Evolutionary conservation across 495 filamentous ascomycete genomes (phyloP).

Genomic region (Lophiostoma macrostomum): DNA sequence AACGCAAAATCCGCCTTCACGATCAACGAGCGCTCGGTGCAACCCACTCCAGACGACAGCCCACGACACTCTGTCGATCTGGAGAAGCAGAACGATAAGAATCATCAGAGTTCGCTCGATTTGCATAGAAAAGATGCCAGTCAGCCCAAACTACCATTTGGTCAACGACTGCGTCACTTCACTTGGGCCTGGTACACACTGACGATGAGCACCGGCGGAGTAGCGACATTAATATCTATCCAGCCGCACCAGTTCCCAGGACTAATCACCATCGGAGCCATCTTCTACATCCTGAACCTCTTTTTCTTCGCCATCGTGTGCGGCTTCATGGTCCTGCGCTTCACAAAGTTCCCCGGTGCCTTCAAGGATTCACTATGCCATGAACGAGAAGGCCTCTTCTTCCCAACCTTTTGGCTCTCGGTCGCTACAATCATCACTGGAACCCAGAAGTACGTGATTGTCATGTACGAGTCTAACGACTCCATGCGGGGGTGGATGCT

Average conservation of each 20-base stretch:
- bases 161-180: conserved; percentile 59
- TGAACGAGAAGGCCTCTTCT: conserved; percentile 63
- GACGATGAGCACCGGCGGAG: conserved; percentile 64
- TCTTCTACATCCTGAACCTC: conserved; percentile 62
- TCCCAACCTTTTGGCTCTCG: conserved; percentile 65
- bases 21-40: conserved; percentile 1
- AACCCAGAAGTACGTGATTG: conserved; percentile 57
- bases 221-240: conserved; percentile 58
- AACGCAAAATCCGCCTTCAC: conserved; percentile 15
- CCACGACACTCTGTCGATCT: conserved; percentile 20
- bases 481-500: conserved; percentile 38
- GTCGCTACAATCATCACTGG: conserved; percentile 60
- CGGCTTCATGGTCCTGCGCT: conserved; percentile 53
- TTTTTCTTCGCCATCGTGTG: conserved; percentile 55
- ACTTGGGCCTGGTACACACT: conserved; percentile 73
- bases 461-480: conserved; percentile 38
- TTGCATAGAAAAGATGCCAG: conserved; percentile 17
- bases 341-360: conserved; percentile 51
- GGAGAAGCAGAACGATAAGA: conserved; percentile 11
- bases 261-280: conserved; percentile 56
- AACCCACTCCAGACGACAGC: conserved; percentile 4
- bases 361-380: conserved; percentile 57
- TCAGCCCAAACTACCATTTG: conserved; percentile 31
- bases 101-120: not conserved
- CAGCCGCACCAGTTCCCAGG: conserved; percentile 59